Base-by-base conservation (phyloP, 805 yeast species). In the Hemisphaericaspora nanyangensis region DNA sequence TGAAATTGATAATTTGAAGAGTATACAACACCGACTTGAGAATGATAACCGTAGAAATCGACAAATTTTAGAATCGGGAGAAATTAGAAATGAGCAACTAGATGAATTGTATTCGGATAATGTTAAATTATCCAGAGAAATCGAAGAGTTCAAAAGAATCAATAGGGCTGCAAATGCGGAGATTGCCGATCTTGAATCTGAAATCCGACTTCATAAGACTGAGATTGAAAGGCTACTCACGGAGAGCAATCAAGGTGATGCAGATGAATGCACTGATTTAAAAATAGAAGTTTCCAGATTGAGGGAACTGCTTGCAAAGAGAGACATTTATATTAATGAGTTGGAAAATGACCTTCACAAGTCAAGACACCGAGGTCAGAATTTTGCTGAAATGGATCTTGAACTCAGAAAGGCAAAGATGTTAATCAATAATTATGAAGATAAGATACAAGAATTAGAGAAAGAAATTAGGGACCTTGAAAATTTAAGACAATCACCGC, bases 361-460 rank as follows among this genome's bases (percentile, higher is more conserved):
- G 18, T 7, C 25, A 11, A 18, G 25, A 15, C 13, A 31, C 31
- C 48, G 49, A 10, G 26, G 45, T 15, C 39, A 49, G 18, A 31
- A 38, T 10, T 31, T 33, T 30, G 51, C 49, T 39, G 52, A 53
- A 34, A 28, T 48, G 1, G 57, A 60, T 34, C 45, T 51, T 24
- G 51, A 58, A 27, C 33, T 38, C 18, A 40, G 25, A 15, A 33
- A 20, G 17, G 25, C 31, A n/a, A 28, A 32, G 29, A 29, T 17
- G 11, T 16, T 16, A 16, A 35, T 31, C 17, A 15, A 15, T 16
- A 17, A 24, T 12, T 24, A 29, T 18, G 30, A 35, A 26, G 33
- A 22, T 19, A 35, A 35, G 34, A 39, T 22, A 12, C 32, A 29
- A 17, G 19, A 16, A 16, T 25, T 31, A 20, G 34, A 38, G 17